Evolutionary conservation across 345 rosid species (phyloP).

Genomic region (Acer yangbiense): DNA sequence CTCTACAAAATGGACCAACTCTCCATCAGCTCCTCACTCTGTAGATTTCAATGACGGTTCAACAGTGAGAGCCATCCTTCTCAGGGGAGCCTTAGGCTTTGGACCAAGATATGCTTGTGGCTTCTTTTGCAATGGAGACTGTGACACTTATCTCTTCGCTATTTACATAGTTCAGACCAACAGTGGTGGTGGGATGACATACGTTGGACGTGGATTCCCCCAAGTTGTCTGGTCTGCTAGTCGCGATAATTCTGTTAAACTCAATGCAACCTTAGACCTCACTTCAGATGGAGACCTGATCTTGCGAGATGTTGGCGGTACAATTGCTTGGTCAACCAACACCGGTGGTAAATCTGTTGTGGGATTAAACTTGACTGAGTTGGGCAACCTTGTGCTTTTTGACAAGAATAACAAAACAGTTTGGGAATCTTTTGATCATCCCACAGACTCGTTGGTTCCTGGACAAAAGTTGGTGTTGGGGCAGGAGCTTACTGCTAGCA

Average conservation of each 20-base stretch:
- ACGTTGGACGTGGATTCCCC: constrained; percentile 6
- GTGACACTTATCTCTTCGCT: constrained; percentile 18
- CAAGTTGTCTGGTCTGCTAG: constrained; percentile 26
- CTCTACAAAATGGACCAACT: constrained; percentile 29
- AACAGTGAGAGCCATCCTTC: constrained; percentile 25
- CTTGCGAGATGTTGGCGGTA: constrained; percentile 23
- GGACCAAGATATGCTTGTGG: constrained; percentile 29
- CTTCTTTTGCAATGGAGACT: constrained; percentile 23
- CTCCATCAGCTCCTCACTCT: not conserved
- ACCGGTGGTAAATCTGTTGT: constrained; percentile 23
- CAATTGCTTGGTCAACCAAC: constrained; percentile 20
- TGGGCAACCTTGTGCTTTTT: constrained; percentile 28
- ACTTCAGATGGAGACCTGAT: constrained; percentile 23
- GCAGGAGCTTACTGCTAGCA: constrained; percentile 4
- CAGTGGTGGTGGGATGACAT: not conserved
- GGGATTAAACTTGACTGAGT: constrained; percentile 21
- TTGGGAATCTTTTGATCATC: constrained; percentile 33
- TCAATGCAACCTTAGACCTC: constrained; percentile 22
- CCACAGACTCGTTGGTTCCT: constrained; percentile 22
- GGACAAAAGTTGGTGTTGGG: constrained; percentile 12
- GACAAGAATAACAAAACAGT: constrained; percentile 14
- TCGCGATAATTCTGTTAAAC: constrained; percentile 21
- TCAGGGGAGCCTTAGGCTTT: constrained; percentile 15
- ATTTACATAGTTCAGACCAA: constrained; percentile 23
- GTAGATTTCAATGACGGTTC: constrained; percentile 3